phyloP scores from a whole-genome alignment of 805 yeast species.

The Candida ponderosae region DNA sequence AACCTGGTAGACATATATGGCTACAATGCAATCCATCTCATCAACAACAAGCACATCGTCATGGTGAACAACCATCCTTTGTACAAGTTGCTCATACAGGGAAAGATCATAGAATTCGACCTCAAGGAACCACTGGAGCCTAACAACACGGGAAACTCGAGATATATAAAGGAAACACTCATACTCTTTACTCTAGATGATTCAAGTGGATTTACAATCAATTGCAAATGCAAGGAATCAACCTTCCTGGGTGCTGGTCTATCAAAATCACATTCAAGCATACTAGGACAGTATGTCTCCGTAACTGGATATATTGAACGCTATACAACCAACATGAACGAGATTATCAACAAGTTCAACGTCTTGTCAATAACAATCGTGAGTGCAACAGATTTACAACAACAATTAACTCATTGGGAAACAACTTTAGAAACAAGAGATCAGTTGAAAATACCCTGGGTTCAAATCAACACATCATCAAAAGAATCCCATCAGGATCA shows the following conservation, averaged over 20 bases:
- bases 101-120: slow-evolving; percentile 21
- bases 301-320: slow-evolving; percentile 13
- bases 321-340: slow-evolving; percentile 19
- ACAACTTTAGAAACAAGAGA: slow-evolving; percentile 17
- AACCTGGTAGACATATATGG: slow-evolving; percentile 19
- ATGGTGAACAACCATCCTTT: slow-evolving; percentile 38
- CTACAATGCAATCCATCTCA: slow-evolving; percentile 12
- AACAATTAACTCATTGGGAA: slow-evolving; percentile 31
- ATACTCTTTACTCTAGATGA: slow-evolving; percentile 19
- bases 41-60: slow-evolving; percentile 12
- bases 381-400: slow-evolving; percentile 15
- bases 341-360: slow-evolving; percentile 24
- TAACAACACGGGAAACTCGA: too few species aligned
- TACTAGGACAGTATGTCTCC: slow-evolving; percentile 9
- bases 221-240: neutral
- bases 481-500: slow-evolving; percentile 9
- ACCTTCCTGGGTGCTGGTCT: slow-evolving; percentile 14
- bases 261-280: slow-evolving; percentile 22
- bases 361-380: slow-evolving; percentile 19
- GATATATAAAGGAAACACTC: slow-evolving; percentile 7
- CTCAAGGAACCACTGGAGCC: neutral
- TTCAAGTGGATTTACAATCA: neutral
- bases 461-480: too few species aligned
- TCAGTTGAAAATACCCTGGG: slow-evolving; percentile 27
- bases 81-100: slow-evolving; percentile 24